These are phyloP conservation scores for Pseudonitzschia pungens DNA, from an alignment of 108 stramenopile species.

Conservation along the genomic window DNA sequence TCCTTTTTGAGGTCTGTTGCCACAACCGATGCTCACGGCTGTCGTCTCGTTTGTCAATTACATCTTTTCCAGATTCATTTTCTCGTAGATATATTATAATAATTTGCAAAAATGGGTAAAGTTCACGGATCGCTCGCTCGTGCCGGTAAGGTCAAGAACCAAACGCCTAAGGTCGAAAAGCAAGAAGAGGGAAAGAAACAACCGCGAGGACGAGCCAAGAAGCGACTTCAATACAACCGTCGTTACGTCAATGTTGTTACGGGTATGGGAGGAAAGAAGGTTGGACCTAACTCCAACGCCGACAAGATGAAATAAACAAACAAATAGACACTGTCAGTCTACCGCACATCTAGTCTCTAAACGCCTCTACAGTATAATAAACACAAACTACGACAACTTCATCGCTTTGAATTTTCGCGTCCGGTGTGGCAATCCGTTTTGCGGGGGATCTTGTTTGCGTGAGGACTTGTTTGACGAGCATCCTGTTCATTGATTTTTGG, in stretches of 20 bases:
- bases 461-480: too few relatives aligned
- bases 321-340: background rate
- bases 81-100: background rate
- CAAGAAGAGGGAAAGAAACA: slow-evolving; percentile 95
- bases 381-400: background rate
- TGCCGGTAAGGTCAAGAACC: slow-evolving; percentile 99
- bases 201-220: slow-evolving; percentile 99
- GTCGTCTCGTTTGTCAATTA: background rate
- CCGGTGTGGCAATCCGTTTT: too few relatives aligned
- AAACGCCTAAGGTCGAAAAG: slow-evolving; percentile 98
- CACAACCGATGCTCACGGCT: too few relatives aligned
- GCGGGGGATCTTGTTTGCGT: too few relatives aligned
- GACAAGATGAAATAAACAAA: slow-evolving; percentile 91
- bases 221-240: slow-evolving; percentile 99
- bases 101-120: slow-evolving; percentile 86
- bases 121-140: slow-evolving; percentile 99
- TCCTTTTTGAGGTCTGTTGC: too few relatives aligned
- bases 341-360: background rate
- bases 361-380: background rate
- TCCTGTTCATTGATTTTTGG: too few relatives aligned
- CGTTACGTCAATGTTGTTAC: slow-evolving; percentile 99
- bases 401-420: too few relatives aligned
- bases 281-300: slow-evolving; percentile 98
- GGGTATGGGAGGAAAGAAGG: slow-evolving; percentile 95
- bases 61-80: background rate